Evolutionary conservation across 352 stramenopile genomes (phyloP).

Genomic region (Globisporangium emineosum): DNA sequence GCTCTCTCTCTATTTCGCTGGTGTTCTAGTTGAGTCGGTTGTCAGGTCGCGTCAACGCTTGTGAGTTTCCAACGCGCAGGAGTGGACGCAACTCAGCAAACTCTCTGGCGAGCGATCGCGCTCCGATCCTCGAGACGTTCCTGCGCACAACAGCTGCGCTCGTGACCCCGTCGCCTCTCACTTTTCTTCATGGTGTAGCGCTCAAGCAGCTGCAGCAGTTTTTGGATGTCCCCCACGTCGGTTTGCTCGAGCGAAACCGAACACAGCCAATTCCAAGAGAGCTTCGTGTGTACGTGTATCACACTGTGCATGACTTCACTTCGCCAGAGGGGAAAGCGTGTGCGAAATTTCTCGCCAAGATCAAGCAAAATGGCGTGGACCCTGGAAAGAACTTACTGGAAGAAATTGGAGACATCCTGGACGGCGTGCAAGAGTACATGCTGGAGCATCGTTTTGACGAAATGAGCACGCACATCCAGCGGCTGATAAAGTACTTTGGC

Average conservation of each 20-base stretch:
- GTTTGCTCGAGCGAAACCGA: conserved; percentile 67
- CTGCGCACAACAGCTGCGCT: conserved; percentile 64
- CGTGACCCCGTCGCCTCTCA: conserved; percentile 73
- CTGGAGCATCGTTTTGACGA: conserved; percentile 80
- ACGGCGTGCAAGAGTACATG: conserved; percentile 86
- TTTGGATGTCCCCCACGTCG: conserved; percentile 68
- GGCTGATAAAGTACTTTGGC: conserved; percentile 49
- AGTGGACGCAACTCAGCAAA: conserved; percentile 49
- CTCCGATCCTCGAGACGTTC: conserved; percentile 76
- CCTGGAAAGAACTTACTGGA: conserved; percentile 58
- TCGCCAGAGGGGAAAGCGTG: conserved; percentile 81
- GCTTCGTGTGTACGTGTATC: conserved; percentile 77
- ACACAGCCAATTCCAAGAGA: conserved; percentile 77
- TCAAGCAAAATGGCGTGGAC: conserved; percentile 41
- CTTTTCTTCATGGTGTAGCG: conserved; percentile 65
- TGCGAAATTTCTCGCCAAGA: conserved; percentile 66
- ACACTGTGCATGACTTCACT: conserved; percentile 73
- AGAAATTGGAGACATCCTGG: conserved; percentile 73
- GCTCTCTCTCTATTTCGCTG: not conserved
- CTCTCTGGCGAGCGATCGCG: conserved; percentile 62
- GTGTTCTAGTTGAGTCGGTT: conserved; percentile 55
- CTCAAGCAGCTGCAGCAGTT: conserved; percentile 83
- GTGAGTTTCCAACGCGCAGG: conserved; percentile 66
- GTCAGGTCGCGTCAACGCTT: conserved; percentile 60
- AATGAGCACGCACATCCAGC: conserved; percentile 63